Evolutionary conservation across 2,329 filamentous ascomycete genomes (phyloP).

Genomic region (Westerdykella sp.): DNA sequence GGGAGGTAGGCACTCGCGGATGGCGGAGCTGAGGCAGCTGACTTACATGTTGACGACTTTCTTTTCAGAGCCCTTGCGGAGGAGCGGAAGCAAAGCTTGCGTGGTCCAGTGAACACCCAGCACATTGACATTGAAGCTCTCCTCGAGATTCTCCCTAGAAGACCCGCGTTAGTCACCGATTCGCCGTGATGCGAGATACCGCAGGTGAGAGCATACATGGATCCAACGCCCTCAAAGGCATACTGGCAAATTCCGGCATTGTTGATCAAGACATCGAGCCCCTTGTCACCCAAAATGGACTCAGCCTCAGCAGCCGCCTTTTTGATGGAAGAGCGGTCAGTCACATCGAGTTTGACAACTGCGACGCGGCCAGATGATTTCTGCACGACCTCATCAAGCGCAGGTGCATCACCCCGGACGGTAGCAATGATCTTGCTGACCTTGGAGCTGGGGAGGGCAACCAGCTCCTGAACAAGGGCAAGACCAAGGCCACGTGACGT

Average conservation of each 20-base stretch:
- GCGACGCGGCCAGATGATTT: constrained; percentile 14
- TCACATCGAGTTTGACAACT: constrained; percentile 30
- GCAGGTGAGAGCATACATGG: constrained; percentile 2
- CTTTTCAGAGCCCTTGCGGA: neutral
- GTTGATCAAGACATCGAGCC: constrained; percentile 43
- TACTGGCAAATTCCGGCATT: constrained; percentile 37
- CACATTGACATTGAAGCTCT: neutral
- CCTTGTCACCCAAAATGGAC: constrained; percentile 18
- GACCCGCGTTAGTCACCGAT: too few relatives aligned
- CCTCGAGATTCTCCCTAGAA: too few relatives aligned
- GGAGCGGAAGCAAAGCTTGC: neutral
- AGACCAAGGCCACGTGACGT: constrained; percentile 34
- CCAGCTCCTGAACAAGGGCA: constrained; percentile 31
- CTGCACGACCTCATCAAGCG: constrained; percentile 33
- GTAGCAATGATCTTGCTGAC: constrained; percentile 38
- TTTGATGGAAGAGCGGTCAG: constrained; percentile 19
- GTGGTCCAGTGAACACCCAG: neutral
- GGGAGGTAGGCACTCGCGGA: too few relatives aligned
- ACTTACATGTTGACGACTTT: too few relatives aligned
- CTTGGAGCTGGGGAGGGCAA: constrained; percentile 19
- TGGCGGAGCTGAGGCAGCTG: too few relatives aligned
- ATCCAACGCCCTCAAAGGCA: constrained; percentile 1
- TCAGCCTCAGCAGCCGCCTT: constrained; percentile 25
- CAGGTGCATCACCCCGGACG: constrained; percentile 33
- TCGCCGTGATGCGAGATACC: too few relatives aligned